These are phyloP conservation scores for Tricholoma hemisulphureum DNA, from an alignment of 768 basidiomycete species.

Conservation along the genomic window DNA sequence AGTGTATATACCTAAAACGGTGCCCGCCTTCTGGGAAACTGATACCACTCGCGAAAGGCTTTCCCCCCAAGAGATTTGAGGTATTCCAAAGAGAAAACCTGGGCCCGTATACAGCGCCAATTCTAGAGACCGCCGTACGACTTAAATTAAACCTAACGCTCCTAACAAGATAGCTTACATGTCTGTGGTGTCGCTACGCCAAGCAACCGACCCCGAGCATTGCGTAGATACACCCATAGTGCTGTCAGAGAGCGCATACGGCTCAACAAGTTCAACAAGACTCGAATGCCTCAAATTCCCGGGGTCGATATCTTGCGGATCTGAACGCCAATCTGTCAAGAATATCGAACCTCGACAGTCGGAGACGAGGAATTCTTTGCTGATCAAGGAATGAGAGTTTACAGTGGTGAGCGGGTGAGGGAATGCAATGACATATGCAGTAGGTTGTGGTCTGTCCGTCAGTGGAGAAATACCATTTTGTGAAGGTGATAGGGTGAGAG, in stretches of 20 bases:
- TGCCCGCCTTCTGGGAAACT: slow-evolving; percentile 68
- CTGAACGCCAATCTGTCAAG: slow-evolving; percentile 80
- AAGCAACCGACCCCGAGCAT: slow-evolving; percentile 62
- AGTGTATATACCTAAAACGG: slow-evolving; percentile 58
- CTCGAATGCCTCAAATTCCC: slow-evolving; percentile 61
- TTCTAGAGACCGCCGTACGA: slow-evolving; percentile 37
- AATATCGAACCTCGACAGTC: slow-evolving; percentile 74
- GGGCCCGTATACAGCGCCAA: slow-evolving; percentile 75
- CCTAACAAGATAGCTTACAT: slow-evolving; percentile 47
- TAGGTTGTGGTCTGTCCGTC: slow-evolving; percentile 60
- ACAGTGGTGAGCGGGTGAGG: slow-evolving; percentile 70
- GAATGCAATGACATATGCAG: slow-evolving; percentile 74
- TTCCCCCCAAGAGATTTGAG: slow-evolving; percentile 67
- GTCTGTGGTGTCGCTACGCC: slow-evolving; percentile 68
- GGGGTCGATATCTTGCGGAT: slow-evolving; percentile 53
- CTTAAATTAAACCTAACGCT: background rate
- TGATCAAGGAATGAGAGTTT: slow-evolving; percentile 65
- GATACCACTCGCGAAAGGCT: slow-evolving; percentile 59
- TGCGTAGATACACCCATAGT: slow-evolving; percentile 43
- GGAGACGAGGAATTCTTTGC: slow-evolving; percentile 78
- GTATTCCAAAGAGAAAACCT: slow-evolving; percentile 78
- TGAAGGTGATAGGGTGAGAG: slow-evolving; percentile 28
- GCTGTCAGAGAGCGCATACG: slow-evolving; percentile 56
- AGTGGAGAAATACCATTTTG: slow-evolving; percentile 29
- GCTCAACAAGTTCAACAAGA: slow-evolving; percentile 72